phyloP scores from a whole-genome alignment of 2,329 filamentous ascomycete species.

The Sclerotinia minor region DNA sequence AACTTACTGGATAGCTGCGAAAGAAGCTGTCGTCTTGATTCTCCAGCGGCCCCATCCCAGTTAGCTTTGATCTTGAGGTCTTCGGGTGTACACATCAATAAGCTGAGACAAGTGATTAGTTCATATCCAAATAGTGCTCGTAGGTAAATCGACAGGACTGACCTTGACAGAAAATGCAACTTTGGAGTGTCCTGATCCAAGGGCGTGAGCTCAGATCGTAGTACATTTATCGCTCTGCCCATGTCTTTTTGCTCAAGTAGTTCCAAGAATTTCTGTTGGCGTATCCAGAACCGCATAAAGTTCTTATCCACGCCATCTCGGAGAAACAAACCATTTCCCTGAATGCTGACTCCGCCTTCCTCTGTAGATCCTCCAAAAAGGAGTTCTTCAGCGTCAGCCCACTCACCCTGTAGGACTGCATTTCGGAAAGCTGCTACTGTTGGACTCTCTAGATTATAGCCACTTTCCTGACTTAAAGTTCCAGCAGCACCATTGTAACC shows the following conservation, averaged over 20 bases:
- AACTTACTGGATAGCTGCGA: conserved; percentile 78
- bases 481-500: conserved; percentile 79
- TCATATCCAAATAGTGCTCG: neutral
- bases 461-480: conserved; percentile 76
- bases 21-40: conserved; percentile 72
- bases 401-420: conserved; percentile 77
- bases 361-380: conserved; percentile 58
- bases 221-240: conserved; percentile 72
- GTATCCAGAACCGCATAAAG: conserved; percentile 82
- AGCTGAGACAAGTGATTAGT: conserved; percentile 48
- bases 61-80: conserved; percentile 74
- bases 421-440: conserved; percentile 83
- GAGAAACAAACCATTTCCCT: conserved; percentile 66
- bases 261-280: conserved; percentile 94
- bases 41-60: conserved; percentile 80
- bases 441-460: conserved; percentile 80
- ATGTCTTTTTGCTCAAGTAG: conserved; percentile 76
- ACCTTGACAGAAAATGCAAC: conserved; percentile 79
- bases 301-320: conserved; percentile 72
- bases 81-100: conserved; percentile 85
- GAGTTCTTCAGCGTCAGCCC: conserved; percentile 81
- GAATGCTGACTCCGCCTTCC: conserved; percentile 48
- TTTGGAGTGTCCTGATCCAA: conserved; percentile 75
- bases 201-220: conserved; percentile 84
- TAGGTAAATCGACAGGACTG: conserved; percentile 31